Conservation (phyloP, 441 rosid genomes). For the Macaranga tanarius region DNA sequence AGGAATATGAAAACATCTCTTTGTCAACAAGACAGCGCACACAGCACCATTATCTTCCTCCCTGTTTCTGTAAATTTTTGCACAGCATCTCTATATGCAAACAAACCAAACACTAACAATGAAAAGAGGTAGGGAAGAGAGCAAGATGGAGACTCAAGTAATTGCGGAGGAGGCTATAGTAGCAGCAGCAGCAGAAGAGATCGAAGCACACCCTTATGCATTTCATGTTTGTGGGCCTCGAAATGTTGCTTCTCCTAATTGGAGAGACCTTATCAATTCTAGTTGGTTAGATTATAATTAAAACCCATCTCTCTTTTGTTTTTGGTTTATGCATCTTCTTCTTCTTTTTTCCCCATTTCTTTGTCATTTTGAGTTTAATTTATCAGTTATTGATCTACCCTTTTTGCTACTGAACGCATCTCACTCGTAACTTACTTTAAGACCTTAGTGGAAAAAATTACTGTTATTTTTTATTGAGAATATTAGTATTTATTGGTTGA, state of each 20-base stretch:
- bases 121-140: conserved; percentile 12
- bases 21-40: background rate
- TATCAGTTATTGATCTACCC: no score
- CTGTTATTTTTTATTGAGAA: no score
- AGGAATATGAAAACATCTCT: background rate
- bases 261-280: conserved; percentile 89
- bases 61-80: background rate
- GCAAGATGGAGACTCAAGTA: background rate
- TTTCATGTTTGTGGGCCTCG: conserved; percentile 90
- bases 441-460: no score
- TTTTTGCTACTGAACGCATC: no score
- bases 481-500: no score
- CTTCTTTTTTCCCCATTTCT: no score
- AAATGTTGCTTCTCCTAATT: conserved; percentile 73
- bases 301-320: background rate
- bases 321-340: no score
- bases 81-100: background rate
- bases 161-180: conserved; percentile 21
- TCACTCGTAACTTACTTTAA: no score
- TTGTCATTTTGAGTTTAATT: no score
- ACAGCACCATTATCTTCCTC: background rate
- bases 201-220: conserved; percentile 64
- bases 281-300: conserved; percentile 58
- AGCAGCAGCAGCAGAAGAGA: conserved; percentile 27
- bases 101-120: background rate